These are phyloP conservation scores for Fusarium miscanthi DNA, from an alignment of 2,329 filamentous ascomycete species.

Conservation along the genomic window DNA sequence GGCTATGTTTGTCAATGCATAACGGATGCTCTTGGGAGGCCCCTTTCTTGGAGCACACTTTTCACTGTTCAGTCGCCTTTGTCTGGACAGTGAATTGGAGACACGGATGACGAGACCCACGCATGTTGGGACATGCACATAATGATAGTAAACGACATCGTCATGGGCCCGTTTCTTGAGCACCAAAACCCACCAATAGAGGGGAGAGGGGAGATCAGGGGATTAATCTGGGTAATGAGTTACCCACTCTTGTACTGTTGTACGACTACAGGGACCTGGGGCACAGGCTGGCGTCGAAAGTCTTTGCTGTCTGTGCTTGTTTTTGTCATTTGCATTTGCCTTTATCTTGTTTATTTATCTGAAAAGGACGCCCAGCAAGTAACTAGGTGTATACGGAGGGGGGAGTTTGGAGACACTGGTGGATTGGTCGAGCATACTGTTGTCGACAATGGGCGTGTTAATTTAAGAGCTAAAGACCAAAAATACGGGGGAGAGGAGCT, in stretches of 20 bases:
- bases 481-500: not conserved
- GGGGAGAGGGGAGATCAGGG: constrained; percentile 19
- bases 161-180: constrained; percentile 29
- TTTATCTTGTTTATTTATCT: constrained; percentile 18
- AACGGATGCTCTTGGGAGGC: constrained; percentile 13
- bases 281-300: constrained; percentile 40
- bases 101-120: constrained; percentile 2
- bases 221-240: constrained; percentile 49
- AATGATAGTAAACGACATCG: constrained; percentile 31
- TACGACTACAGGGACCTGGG: constrained; percentile 47
- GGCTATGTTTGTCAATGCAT: constrained; percentile 22
- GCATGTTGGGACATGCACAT: constrained; percentile 21
- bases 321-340: constrained; percentile 26
- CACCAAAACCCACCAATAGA: constrained; percentile 32
- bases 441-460: constrained; percentile 24
- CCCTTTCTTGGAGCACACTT: constrained; percentile 1
- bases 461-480: constrained; percentile 25
- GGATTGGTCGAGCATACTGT: constrained; percentile 23
- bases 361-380: constrained; percentile 32
- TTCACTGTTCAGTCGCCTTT: not conserved
- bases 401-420: constrained; percentile 21
- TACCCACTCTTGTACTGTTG: constrained; percentile 51
- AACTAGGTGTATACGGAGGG: constrained; percentile 27
- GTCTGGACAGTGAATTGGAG: not conserved
- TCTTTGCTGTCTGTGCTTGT: constrained; percentile 24